Base-by-base conservation (phyloP, 2,329 filamentous ascomycete species). In the Colletotrichum falcatum region DNA sequence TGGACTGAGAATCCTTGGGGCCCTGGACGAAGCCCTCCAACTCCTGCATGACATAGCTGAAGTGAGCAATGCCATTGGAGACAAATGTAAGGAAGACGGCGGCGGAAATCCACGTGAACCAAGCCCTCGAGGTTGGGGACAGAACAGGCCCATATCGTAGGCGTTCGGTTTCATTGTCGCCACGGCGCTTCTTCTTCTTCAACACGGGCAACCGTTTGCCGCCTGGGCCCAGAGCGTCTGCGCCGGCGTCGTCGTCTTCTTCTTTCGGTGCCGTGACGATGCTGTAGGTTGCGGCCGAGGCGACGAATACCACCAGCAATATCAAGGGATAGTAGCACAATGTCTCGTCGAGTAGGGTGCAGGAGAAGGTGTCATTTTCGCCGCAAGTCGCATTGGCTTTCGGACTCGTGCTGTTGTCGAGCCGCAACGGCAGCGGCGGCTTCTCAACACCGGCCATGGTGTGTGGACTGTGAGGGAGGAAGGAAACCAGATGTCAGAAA, bases 181-280 rank as follows among this genome's bases (percentile, higher is more conserved):
- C 65, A 39, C 70, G 78, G 78, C 87, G 79, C 81, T 84, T 82
- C 78, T 83, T 84, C 68, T 84, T 89, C 78, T 90, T 92, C 70
- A 86, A 88, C 60, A 85, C 79, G n/a, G 94, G 94, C 64, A 98
- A 84, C 42, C 94, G 94, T 79, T 97, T 95, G 74, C 95, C 95
- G 66, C 94, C 95, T 1, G 95, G 94, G n/a, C 95, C 95, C 63
- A 87, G 90, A 74, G 88, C 81, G 39, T 80, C 84, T 28, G 85
- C 87, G 62, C 80, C 79, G 28, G 83, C 77, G 44, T 83, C 77
- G 72, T 85, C 82, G 5, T 63, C 71, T 46, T 87, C 85, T 67
- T 84, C 83, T 63, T 83, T 85, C 73, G 83, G 84, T 37, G 86
- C 83, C 66, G 83, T 84, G 77, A 85, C 79, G 51, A 89, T 82